Evolutionary conservation across 306 rosid genomes (phyloP).

Genomic region (Cucumis sativus): Cucumber_9930_V3 NC_026655.2:30485001-30485500

Average conservation of each 20-base stretch:
- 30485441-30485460: neutral
- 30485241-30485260: neutral
- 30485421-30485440: neutral
- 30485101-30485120: neutral
- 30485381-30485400: neutral
- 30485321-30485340: neutral
- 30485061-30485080: neutral
- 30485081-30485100: neutral
- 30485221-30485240: neutral
- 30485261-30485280: neutral
- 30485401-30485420: neutral
- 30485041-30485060: neutral
- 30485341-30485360: neutral
- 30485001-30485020: slow-evolving; percentile 60
- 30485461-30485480: neutral
- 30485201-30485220: neutral
- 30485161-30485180: neutral
- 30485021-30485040: neutral
- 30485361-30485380: neutral
- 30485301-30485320: neutral
- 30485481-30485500: neutral
- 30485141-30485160: neutral
- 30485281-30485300: neutral
- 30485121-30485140: neutral
- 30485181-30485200: neutral